Conservation (phyloP, 352 stramenopile species). For the Blastocystis sp. region DNA sequence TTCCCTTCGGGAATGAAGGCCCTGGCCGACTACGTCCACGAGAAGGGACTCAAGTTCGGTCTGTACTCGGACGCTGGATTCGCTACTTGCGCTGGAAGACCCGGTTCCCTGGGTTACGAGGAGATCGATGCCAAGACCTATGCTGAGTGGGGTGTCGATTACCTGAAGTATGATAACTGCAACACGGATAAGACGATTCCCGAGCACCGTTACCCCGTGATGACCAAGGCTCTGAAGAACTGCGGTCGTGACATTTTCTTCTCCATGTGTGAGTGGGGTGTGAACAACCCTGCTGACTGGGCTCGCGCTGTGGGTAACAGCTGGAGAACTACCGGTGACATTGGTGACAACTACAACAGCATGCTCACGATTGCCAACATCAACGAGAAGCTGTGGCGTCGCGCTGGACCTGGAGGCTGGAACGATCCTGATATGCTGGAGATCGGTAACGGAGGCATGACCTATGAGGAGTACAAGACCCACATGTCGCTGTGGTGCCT, state of each 20-base stretch:
- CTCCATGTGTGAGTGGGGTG: conserved; percentile 60
- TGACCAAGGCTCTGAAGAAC: conserved; percentile 58
- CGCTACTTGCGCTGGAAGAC: conserved; percentile 60
- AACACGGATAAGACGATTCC: conserved; percentile 55
- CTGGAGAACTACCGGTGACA: conserved; percentile 65
- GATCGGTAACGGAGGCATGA: conserved; percentile 64
- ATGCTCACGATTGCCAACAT: conserved; percentile 59
- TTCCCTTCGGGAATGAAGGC: conserved; percentile 61
- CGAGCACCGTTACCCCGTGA: conserved; percentile 57
- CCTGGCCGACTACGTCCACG: conserved; percentile 59
- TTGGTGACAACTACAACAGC: conserved; percentile 61
- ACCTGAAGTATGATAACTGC: conserved; percentile 61
- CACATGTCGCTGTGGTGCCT: conserved; percentile 67
- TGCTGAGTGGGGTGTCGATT: conserved; percentile 60
- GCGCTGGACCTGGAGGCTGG: conserved; percentile 63
- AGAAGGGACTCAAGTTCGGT: conserved; percentile 60
- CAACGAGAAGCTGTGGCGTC: conserved; percentile 59
- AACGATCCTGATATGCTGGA: conserved; percentile 69
- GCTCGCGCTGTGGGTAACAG: conserved; percentile 61
- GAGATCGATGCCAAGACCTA: conserved; percentile 62
- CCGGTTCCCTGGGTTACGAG: conserved; percentile 60
- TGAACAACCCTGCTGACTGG: conserved; percentile 57
- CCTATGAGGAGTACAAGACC: conserved; percentile 60
- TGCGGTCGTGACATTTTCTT: conserved; percentile 56
- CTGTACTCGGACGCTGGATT: conserved; percentile 59